Evolutionary conservation across 2,329 filamentous ascomycete genomes (phyloP).

Genomic region (Chaetomium strumarium): DNA sequence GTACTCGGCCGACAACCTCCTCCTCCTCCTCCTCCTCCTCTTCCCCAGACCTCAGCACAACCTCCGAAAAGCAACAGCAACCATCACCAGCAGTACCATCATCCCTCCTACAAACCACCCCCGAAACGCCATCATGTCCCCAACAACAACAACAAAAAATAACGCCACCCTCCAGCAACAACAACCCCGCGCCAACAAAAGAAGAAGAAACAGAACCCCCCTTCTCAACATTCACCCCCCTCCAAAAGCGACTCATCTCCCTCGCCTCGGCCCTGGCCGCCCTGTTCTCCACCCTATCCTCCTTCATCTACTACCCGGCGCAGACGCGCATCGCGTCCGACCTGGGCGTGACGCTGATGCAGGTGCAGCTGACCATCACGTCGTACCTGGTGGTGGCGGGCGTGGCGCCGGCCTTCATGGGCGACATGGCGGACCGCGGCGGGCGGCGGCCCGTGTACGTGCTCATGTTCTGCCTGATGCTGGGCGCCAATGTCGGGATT

Average conservation of each 20-base stretch:
- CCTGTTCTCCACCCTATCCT: conserved; percentile 17
- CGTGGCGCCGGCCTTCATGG: conserved; percentile 26
- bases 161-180: background rate
- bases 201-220: background rate
- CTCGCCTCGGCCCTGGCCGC: conserved; percentile 16
- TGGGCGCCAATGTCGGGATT: conserved; percentile 42
- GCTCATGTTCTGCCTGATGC: conserved; percentile 41
- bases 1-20: background rate
- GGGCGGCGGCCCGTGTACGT: conserved; percentile 43
- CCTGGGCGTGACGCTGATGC: conserved; percentile 33
- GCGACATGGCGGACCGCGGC: conserved; percentile 11
- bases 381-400: conserved; percentile 41
- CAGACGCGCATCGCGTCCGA: conserved; percentile 36
- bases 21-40: background rate
- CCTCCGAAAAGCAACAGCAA: background rate
- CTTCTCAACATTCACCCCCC: conserved; percentile 8
- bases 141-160: background rate
- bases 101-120: background rate
- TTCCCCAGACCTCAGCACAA: background rate
- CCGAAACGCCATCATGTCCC: background rate
- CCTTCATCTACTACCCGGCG: conserved; percentile 36
- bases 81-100: background rate
- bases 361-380: conserved; percentile 44
- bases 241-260: conserved; percentile 10
- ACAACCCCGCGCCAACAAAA: background rate